Evolutionary conservation across 495 filamentous ascomycete species (phyloP).

Genomic region (Hyaloscypha hepaticicola): DNA sequence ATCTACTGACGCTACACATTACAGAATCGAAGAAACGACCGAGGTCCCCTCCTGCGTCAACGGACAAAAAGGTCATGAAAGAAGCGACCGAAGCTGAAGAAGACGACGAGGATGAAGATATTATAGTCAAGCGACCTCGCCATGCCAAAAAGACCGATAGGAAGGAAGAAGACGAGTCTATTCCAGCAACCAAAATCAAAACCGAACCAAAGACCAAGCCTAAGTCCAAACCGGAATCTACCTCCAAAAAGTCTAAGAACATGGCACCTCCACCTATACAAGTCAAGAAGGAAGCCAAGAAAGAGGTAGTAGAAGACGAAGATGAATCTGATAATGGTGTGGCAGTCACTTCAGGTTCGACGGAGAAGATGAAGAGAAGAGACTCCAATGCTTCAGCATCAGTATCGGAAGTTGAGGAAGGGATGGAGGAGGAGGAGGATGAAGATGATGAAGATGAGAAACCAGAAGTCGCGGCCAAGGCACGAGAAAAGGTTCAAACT

Average conservation of each 20-base stretch:
- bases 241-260: conserved; percentile 37
- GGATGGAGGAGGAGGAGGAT: conserved; percentile 33
- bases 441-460: conserved; percentile 70
- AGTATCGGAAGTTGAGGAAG: conserved; percentile 47
- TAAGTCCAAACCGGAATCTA: conserved; percentile 6
- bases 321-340: conserved; percentile 30
- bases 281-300: conserved; percentile 33
- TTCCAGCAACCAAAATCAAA: conserved; percentile 14
- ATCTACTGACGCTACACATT: neutral
- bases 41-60: conserved; percentile 30
- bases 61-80: conserved; percentile 30
- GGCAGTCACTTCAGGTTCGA: conserved; percentile 26
- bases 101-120: conserved; percentile 51
- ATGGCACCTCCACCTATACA: conserved; percentile 20
- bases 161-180: conserved; percentile 42
- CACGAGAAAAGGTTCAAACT: conserved; percentile 79
- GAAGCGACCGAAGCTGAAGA: conserved; percentile 36
- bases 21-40: conserved; percentile 47
- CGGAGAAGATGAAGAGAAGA: conserved; percentile 33
- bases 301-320: conserved; percentile 35
- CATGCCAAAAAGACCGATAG: conserved; percentile 19
- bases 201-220: conserved; percentile 29
- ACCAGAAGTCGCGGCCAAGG: conserved; percentile 71
- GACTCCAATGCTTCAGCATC: conserved; percentile 38
- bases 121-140: conserved; percentile 51